A percentile compares a stretch with the other conserved stretches of the same genome.
Conservation (phyloP, 2,329 filamentous ascomycete species). For the Fusarium sulawesiense region DNA sequence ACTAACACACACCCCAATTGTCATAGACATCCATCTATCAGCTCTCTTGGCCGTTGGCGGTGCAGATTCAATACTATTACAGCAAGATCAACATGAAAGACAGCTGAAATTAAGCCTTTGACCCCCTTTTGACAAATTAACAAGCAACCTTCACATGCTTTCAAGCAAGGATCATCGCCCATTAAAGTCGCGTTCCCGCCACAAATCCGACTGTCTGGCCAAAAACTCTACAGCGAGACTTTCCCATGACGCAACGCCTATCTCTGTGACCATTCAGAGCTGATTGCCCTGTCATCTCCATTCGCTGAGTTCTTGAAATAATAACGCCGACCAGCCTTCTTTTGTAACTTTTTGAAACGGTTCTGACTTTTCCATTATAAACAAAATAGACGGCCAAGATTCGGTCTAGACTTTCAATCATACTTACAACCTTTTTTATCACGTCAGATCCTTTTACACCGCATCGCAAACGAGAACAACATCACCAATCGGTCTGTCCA, state of each 20-base stretch:
- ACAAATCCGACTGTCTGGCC: conserved; percentile 39
- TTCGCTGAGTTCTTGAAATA: background rate
- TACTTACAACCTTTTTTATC: background rate
- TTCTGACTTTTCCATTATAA: conserved; percentile 1
- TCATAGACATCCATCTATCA: conserved; percentile 3
- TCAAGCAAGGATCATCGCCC: conserved; percentile 36
- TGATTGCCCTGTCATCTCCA: conserved; percentile 22
- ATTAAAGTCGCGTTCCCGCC: conserved; percentile 28
- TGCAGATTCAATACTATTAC: conserved; percentile 19
- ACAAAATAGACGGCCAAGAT: conserved; percentile 21
- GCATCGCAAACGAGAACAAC: conserved; percentile 29
- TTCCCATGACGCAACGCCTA: conserved; percentile 42
- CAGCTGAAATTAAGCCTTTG: conserved; percentile 10
- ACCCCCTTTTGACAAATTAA: conserved; percentile 23
- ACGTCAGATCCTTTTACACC: conserved; percentile 34
- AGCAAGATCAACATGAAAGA: conserved; percentile 5
- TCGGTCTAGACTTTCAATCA: conserved; percentile 11
- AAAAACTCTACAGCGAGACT: conserved; percentile 13
- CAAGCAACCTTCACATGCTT: conserved; percentile 37
- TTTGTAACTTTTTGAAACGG: conserved; percentile 12
- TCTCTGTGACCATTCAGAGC: conserved; percentile 25
- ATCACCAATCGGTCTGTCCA: conserved; percentile 20
- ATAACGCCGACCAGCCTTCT: conserved; percentile 8
- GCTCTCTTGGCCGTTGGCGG: conserved; percentile 23
- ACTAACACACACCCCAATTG: background rate